A percentile compares a stretch with the other conserved stretches of the same genome.
These are phyloP conservation scores for Penicillium roqueforti DNA, from an alignment of 495 filamentous ascomycete genomes.

Conservation along the genomic window DNA sequence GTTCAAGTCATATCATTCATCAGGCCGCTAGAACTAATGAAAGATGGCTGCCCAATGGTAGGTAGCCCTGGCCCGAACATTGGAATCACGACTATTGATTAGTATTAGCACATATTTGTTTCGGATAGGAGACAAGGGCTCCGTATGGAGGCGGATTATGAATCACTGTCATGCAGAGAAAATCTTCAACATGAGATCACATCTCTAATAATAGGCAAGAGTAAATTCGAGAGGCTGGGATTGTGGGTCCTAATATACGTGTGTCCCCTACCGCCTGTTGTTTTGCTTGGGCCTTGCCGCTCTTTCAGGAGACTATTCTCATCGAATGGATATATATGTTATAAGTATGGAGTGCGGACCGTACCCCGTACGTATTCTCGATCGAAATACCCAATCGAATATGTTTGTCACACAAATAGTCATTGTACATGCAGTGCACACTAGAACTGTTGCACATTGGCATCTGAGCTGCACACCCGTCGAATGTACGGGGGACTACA, in stretches of 20 bases:
- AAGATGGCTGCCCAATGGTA: not conserved
- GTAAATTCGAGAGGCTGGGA: not conserved
- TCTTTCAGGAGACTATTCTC: not conserved
- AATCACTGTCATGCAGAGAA: not conserved
- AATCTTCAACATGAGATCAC: not conserved
- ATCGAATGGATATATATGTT: not conserved
- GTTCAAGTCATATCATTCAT: not conserved
- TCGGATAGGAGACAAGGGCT: not conserved
- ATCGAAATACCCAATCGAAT: not conserved
- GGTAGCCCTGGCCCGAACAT: not conserved
- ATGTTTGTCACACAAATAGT: not conserved
- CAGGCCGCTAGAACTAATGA: not conserved
- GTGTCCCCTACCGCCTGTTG: not conserved
- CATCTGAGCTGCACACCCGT: not conserved
- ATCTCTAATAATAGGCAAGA: not conserved
- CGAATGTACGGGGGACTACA: not conserved
- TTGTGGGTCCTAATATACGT: not conserved
- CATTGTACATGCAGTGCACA: not conserved
- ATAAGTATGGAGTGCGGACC: too few species aligned
- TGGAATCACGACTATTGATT: not conserved
- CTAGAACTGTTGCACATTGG: not conserved
- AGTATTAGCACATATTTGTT: not conserved
- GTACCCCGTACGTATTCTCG: not conserved
- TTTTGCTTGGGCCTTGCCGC: conserved; percentile 5
- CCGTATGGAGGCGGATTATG: too few species aligned